Conservation (phyloP, 768 basidiomycete genomes). For the Pilatotrama ljubarskyi region DNA sequence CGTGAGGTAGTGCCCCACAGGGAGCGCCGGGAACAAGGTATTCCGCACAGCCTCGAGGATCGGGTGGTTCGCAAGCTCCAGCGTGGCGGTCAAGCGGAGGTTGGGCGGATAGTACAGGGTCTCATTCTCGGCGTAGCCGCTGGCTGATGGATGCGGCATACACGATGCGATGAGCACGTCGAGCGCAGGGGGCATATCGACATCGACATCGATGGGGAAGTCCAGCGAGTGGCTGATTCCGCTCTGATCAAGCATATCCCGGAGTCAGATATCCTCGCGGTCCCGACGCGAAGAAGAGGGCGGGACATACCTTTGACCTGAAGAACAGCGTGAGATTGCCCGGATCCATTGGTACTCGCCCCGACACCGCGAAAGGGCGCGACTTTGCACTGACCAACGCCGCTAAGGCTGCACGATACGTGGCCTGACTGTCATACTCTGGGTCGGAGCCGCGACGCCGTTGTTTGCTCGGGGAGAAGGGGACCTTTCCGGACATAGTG, state of each 20-base stretch:
- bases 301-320: conserved; percentile 63
- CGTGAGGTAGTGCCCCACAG: conserved; percentile 68
- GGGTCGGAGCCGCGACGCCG: conserved; percentile 34
- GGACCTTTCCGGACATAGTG: conserved; percentile 18
- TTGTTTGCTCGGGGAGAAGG: conserved; percentile 20
- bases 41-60: conserved; percentile 76
- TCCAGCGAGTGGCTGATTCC: conserved; percentile 80
- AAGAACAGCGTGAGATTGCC: conserved; percentile 73
- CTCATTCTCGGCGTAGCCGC: conserved; percentile 49
- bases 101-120: conserved; percentile 72
- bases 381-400: conserved; percentile 59
- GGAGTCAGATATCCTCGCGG: neutral
- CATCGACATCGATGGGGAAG: conserved; percentile 77
- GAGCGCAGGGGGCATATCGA: conserved; percentile 72
- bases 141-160: conserved; percentile 46
- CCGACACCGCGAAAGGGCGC: conserved; percentile 63
- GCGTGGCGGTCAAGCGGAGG: conserved; percentile 70
- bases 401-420: conserved; percentile 56
- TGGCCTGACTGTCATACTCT: conserved; percentile 52
- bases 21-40: conserved; percentile 70
- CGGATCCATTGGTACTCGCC: conserved; percentile 70
- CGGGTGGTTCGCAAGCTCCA: conserved; percentile 81
- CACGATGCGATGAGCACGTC: conserved; percentile 78
- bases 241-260: conserved; percentile 44
- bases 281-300: neutral